Conservation (phyloP, 176 grass and related monocot genomes). For the Tuctoria greenei region DNA sequence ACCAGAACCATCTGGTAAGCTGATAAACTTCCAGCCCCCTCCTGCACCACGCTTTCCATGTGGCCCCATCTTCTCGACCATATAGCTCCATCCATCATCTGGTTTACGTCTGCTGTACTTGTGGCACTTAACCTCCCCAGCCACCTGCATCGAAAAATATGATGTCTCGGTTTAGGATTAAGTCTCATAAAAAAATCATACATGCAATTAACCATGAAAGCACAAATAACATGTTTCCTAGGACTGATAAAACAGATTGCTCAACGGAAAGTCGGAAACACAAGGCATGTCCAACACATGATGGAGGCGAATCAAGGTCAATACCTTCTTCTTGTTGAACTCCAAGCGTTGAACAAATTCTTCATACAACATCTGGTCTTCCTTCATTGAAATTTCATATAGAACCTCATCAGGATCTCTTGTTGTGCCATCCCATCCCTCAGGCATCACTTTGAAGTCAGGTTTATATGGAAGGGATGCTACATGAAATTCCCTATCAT, state of each 20-base stretch:
- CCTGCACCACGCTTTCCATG: slow-evolving; percentile 60
- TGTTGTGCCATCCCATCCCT: slow-evolving; percentile 88
- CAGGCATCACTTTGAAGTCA: slow-evolving; percentile 97
- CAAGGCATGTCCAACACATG: neutral
- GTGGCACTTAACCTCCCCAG: slow-evolving; percentile 85
- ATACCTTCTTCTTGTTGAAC: slow-evolving; percentile 98
- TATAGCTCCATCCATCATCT: slow-evolving; percentile 78
- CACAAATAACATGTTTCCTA: neutral
- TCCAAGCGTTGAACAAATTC: slow-evolving; percentile 87
- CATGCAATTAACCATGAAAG: neutral
- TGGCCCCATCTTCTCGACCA: slow-evolving; percentile 81
- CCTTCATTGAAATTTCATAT: slow-evolving; percentile 97
- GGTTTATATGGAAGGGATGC: slow-evolving; percentile 96
- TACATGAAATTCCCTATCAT: slow-evolving; percentile 97
- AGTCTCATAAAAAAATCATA: neutral
- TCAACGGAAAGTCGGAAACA: neutral
- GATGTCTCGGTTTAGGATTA: neutral
- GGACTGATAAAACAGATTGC: neutral
- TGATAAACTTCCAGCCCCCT: slow-evolving; percentile 84
- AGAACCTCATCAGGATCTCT: slow-evolving; percentile 95
- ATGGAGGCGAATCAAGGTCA: neutral
- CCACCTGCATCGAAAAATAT: slow-evolving; percentile 50
- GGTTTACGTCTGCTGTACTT: slow-evolving; percentile 87
- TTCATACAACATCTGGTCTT: slow-evolving; percentile 90
- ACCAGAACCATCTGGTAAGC: slow-evolving; percentile 84